A percentile compares a stretch with the other conserved stretches of the same genome.
phyloP scores from a whole-genome alignment of 441 rosid genomes.

The Aquilaria agallochum region DNA sequence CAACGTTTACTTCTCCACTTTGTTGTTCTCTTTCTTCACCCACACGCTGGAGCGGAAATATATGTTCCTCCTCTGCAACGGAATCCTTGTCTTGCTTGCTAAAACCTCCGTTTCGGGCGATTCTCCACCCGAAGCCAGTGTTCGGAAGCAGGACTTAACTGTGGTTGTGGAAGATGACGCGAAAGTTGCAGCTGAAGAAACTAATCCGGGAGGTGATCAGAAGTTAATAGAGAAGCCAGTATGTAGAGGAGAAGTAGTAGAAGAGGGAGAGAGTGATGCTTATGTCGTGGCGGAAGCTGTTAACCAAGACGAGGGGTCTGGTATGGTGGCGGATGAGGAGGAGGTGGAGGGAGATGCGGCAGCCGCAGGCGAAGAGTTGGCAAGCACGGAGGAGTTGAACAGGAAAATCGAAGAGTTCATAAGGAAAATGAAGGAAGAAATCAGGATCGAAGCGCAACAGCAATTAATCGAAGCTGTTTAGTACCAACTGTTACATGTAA shows the following conservation, averaged over 20 bases:
- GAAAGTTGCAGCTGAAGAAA: no score
- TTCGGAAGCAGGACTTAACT: constrained; percentile 7
- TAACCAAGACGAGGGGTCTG: constrained; percentile 12
- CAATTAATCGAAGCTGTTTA: constrained; percentile 24
- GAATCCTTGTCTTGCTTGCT: constrained; percentile 49
- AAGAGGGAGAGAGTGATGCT: constrained; percentile 6
- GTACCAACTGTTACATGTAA: no score
- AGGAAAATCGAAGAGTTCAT: constrained; percentile 53
- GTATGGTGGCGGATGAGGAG: background rate
- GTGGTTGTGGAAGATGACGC: no score
- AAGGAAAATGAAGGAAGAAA: constrained; percentile 61
- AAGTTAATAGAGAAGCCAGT: background rate
- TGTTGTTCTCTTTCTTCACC: constrained; percentile 29
- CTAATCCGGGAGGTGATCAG: no score
- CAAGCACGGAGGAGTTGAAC: constrained; percentile 43
- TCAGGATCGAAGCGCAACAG: constrained; percentile 42
- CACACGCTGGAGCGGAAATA: constrained; percentile 43
- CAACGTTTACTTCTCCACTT: constrained; percentile 28
- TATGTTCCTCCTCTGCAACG: constrained; percentile 52
- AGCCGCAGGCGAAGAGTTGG: constrained; percentile 18
- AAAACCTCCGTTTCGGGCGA: constrained; percentile 16
- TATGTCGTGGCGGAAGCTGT: constrained; percentile 1
- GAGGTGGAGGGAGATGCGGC: background rate
- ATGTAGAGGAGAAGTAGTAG: constrained; percentile 6
- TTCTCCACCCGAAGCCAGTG: background rate